These are phyloP conservation scores for Monosporozyma aerobia DNA, from an alignment of 805 yeast genomes.

Conservation along the genomic window DNA sequence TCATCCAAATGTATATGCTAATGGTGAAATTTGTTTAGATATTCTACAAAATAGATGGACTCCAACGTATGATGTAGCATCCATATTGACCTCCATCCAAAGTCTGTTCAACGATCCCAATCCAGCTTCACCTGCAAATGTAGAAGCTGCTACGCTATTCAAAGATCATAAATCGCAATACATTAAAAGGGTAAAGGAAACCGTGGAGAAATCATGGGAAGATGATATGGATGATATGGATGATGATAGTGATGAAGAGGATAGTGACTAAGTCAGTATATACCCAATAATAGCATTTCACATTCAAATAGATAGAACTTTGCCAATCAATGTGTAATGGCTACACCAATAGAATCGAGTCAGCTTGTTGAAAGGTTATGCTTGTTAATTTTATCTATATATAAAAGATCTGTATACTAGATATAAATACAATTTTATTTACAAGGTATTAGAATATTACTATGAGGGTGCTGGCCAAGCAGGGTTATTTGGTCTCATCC, in stretches of 20 bases:
- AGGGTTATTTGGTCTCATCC: neutral
- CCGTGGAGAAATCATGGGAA: constrained; percentile 91
- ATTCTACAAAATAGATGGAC: constrained; percentile 97
- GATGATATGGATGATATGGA: constrained; percentile 49
- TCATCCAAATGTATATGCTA: constrained; percentile 94
- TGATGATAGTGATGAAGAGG: constrained; percentile 33
- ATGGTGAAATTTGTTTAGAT: constrained; percentile 92
- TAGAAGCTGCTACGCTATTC: constrained; percentile 91
- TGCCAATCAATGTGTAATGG: neutral
- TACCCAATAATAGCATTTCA: neutral
- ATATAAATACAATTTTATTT: neutral
- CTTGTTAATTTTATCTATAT: neutral
- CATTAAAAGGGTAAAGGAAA: constrained; percentile 81
- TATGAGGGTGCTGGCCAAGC: neutral
- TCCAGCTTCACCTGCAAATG: constrained; percentile 94
- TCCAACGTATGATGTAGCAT: constrained; percentile 95
- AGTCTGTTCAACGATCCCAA: constrained; percentile 91
- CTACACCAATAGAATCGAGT: neutral
- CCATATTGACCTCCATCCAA: constrained; percentile 88
- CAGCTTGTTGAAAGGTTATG: neutral
- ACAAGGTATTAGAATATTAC: neutral
- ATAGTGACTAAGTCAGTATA: constrained; percentile 14
- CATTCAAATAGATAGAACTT: neutral
- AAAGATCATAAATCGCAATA: constrained; percentile 93
- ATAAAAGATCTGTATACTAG: neutral